Evolutionary conservation across 257 asterid species (phyloP), one percentile per base, ranked within the genome.

Genomic region (Przewalskia tangutica): DNA sequence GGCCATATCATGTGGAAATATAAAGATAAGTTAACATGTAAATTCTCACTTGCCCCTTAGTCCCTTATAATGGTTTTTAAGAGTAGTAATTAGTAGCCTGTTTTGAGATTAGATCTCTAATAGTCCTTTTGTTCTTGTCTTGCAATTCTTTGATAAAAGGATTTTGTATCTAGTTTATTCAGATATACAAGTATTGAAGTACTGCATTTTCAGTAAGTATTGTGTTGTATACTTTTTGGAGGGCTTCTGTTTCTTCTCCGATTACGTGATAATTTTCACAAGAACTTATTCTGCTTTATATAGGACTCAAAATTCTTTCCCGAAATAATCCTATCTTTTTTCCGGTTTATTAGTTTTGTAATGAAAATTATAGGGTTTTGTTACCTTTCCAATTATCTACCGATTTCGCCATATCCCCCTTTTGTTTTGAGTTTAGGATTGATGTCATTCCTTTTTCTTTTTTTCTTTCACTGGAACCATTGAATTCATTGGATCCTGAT

Each of bases 91-190:
- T 81, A 59, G 76, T 84, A 68, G 85, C 87, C 60, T 71, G 77
- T 65, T 80, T 84, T 87, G 77, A 81, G 87, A 75, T 32, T 88
- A 70, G 65, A 85, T 84, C 84, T 85, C 84, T 86, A 14, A 27
- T 27, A 54, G 84, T 77, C 76, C 85, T 58, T 48, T 58, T 78
- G 56, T 79, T 54, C 17, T 68, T 68, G 53, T 68, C 34, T 68
- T 59, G 66, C 66, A 18, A 59, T 59, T 59, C 66, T 59, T 59
- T 59, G 36, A 59, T 59, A 18, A 20, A 59, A 20, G 32, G 18
- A 71, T 23, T 50, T 46, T 71, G 59, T 12, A 73, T 27, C 59
- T 73, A 48, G 59, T 73, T 73, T 73, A 23, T 12, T 48, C 44
- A 73, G 8, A 48, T 67, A 13, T 48, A 40, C 58, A 11, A 48